phyloP scores from a whole-genome alignment of 2,329 filamentous ascomycete species.

The Fusarium floridanum region DNA sequence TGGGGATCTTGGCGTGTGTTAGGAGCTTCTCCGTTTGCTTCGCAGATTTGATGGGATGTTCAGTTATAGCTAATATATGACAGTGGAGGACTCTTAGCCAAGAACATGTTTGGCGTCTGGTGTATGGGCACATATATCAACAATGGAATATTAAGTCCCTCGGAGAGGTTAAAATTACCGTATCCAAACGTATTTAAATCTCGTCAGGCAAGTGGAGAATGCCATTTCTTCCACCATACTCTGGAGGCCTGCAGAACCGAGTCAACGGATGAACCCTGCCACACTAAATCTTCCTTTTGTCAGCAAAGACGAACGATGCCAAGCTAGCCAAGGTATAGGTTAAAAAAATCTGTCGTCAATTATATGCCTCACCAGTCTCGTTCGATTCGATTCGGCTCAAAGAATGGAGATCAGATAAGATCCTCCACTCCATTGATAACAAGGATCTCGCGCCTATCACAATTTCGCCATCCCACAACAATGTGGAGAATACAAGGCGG shows the following conservation, averaged over 20 bases:
- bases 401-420: slow-evolving; percentile 31
- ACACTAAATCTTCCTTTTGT: not conserved
- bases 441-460: not conserved
- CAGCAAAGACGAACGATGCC: not conserved
- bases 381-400: not conserved
- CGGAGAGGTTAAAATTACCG: not conserved
- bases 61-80: not conserved
- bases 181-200: not conserved
- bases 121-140: not conserved
- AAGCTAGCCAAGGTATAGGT: not conserved
- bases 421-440: slow-evolving; percentile 16
- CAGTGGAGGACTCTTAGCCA: not conserved
- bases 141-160: not conserved
- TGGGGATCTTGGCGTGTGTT: not conserved
- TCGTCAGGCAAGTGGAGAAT: not conserved
- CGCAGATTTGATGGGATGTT: not conserved
- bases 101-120: not conserved
- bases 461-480: slow-evolving; percentile 7
- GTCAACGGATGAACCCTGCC: not conserved
- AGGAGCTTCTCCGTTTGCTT: not conserved
- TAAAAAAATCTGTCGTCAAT: not conserved
- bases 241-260: not conserved
- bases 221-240: not conserved
- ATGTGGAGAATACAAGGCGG: not conserved
- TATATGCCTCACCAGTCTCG: slow-evolving; percentile 6